Percentiles rank a stretch among this genome's conserved stretches.
These are phyloP conservation scores for Prunus kanzakura DNA, from an alignment of 306 rosid species.

Conservation along the genomic window DNA sequence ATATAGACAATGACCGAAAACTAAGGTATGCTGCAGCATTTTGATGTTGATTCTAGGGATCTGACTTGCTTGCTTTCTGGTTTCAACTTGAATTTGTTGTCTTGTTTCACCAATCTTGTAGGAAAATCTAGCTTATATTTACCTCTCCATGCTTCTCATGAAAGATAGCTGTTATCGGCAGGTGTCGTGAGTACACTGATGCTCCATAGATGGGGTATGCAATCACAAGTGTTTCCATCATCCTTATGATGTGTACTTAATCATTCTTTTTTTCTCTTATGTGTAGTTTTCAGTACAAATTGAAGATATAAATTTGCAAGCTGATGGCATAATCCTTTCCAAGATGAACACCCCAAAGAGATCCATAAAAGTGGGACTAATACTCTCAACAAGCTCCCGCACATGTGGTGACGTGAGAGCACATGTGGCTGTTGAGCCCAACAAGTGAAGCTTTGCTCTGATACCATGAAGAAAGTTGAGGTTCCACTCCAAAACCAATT, in stretches of 20 bases:
- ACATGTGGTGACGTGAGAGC: no score
- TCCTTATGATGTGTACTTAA: neutral
- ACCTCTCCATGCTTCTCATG: slow-evolving; percentile 43
- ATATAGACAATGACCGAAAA: neutral
- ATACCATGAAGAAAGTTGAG: no score
- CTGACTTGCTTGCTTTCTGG: neutral
- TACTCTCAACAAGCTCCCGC: no score
- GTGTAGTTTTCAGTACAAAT: neutral
- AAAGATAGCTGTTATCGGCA: slow-evolving; percentile 83
- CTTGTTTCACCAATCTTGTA: slow-evolving; percentile 2
- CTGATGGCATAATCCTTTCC: slow-evolving; percentile 25
- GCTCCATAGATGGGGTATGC: slow-evolving; percentile 97
- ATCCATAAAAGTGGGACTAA: no score
- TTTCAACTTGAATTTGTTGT: neutral
- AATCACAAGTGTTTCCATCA: neutral
- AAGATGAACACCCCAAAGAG: slow-evolving; percentile 77
- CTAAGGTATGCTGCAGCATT: neutral
- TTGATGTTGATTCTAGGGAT: neutral
- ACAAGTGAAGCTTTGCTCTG: no score
- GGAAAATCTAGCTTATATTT: slow-evolving; percentile 1
- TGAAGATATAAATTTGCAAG: slow-evolving; percentile 5
- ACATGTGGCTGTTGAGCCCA: no score
- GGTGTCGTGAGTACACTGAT: slow-evolving; percentile 97
- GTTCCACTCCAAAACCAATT: no score
- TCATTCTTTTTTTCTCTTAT: neutral